phyloP scores from a whole-genome alignment of 805 yeast genomes.

The Candida qinlingensis region DNA sequence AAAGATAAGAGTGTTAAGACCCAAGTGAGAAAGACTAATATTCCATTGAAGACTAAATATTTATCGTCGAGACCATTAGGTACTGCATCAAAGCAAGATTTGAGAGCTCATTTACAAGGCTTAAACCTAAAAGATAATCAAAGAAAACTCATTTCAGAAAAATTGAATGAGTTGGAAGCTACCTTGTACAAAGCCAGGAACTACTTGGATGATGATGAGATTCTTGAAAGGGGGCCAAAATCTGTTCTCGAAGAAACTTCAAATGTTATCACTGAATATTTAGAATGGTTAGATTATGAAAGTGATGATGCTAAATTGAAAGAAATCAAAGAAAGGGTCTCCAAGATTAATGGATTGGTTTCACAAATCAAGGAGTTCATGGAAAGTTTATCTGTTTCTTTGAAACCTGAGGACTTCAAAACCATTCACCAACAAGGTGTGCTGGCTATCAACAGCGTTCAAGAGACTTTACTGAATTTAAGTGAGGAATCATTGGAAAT shows the following conservation, averaged over 20 bases:
- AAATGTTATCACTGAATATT: constrained; percentile 37
- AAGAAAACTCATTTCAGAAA: constrained; percentile 48
- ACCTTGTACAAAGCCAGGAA: constrained; percentile 65
- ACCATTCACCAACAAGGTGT: constrained; percentile 39
- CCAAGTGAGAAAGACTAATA: constrained; percentile 19
- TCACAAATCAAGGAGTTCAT: constrained; percentile 33
- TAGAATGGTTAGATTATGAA: constrained; percentile 79
- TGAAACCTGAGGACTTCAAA: constrained; percentile 41
- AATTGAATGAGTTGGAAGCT: constrained; percentile 66
- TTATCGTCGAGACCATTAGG: constrained; percentile 45
- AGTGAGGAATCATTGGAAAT: constrained; percentile 40
- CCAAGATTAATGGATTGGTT: constrained; percentile 22
- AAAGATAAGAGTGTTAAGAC: constrained; percentile 19
- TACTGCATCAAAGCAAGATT: constrained; percentile 38
- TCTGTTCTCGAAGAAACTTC: constrained; percentile 33
- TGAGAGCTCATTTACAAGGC: constrained; percentile 43
- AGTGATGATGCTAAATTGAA: constrained; percentile 44
- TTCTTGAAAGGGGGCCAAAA: constrained; percentile 35
- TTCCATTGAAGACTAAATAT: constrained; percentile 28
- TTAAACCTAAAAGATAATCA: constrained; percentile 53
- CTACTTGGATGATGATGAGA: constrained; percentile 49
- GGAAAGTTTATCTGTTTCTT: constrained; percentile 39
- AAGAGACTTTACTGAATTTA: constrained; percentile 38
- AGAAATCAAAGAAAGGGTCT: constrained; percentile 32
- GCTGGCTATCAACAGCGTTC: constrained; percentile 35